Base-by-base conservation (phyloP, 1,284 basidiomycete genomes). In the Microbotryum lychnidis-dioicae region DNA sequence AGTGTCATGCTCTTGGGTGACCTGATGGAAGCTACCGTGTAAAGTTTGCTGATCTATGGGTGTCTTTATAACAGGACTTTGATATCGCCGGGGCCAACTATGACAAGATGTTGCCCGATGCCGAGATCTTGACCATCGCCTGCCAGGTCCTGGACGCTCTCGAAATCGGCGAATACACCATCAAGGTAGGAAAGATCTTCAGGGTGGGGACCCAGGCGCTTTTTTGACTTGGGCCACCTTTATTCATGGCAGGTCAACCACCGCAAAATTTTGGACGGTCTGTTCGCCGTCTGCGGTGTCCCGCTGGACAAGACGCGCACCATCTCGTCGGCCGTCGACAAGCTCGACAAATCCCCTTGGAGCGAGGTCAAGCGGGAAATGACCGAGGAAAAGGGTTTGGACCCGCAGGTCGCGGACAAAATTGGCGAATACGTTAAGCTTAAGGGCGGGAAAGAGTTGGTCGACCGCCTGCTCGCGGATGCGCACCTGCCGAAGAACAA, bases 281-380 rank as follows among this genome's bases (percentile, higher is more conserved):
- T 99, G 69, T 98, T 98, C 73, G 87, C 90, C 75, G 86, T 97
- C 9, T 97, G 94, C 71, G 96, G 96, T 58, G 94, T 99, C 1
- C 89, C 93, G 0, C 73, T 79, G 33, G 91, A 91, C 53, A 97
- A 96, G 79, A 93, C 89, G 63, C 83, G 94, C 14, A 79, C 86
- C n/a, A 97, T 97, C 71, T 96, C 91, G 1, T 94, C 90, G 14
- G 94, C 94, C 0, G 94, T 98, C 12, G 94, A 99, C 78, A 99
- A 98, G 77, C 83, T 99, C 27, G 96, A 99, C 81, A 99, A 98
- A 83, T 87, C 86, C 45, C 83, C 93, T 0, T 98, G 96, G 94
- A 74, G 75, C 10, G 92, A 96, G 51, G 94, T 98, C 16, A 89
- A 87, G 77, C 87, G 87, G 73, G 94, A 98, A 75, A 98, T 98